Conservation (phyloP, 805 yeast species). For the Priceomyces medius region DNA sequence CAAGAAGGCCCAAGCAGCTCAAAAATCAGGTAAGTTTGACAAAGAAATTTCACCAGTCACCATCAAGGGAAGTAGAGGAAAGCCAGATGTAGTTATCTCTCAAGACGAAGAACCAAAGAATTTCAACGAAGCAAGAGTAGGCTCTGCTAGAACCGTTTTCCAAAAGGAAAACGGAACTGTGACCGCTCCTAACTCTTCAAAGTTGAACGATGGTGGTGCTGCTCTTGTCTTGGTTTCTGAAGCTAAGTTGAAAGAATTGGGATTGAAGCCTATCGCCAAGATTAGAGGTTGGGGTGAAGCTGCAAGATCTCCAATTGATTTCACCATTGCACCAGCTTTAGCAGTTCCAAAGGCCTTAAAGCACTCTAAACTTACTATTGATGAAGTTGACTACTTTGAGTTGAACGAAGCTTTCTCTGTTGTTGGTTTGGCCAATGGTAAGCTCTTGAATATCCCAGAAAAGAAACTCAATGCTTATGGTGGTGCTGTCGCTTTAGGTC, state of each 20-base stretch:
- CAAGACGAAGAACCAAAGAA: conserved; percentile 83
- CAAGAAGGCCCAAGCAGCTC: conserved; percentile 81
- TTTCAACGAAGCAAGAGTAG: conserved; percentile 73
- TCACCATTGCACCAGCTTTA: conserved; percentile 92
- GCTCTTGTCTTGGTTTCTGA: conserved; percentile 88
- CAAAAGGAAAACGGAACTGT: conserved; percentile 92
- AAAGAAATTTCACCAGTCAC: conserved; percentile 84
- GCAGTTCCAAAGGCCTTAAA: conserved; percentile 96
- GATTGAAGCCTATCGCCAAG: conserved; percentile 84
- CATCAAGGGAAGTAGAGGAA: conserved; percentile 83
- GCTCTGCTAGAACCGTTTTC: conserved; percentile 90
- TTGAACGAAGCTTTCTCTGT: conserved; percentile 98
- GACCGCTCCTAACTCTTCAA: conserved; percentile 96
- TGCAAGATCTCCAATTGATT: conserved; percentile 90
- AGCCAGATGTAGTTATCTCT: conserved; percentile 71
- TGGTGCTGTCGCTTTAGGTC: conserved; percentile 96
- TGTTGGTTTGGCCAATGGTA: conserved; percentile 88
- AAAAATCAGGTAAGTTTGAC: conserved; percentile 75
- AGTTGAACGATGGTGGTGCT: conserved; percentile 97
- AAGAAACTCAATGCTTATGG: conserved; percentile 85
- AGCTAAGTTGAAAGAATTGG: conserved; percentile 78
- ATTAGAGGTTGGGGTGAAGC: conserved; percentile 98
- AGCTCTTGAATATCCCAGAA: conserved; percentile 60
- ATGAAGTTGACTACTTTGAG: conserved; percentile 86
- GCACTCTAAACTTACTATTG: conserved; percentile 66